Base-by-base conservation (phyloP, 106 monocot species). In the Triglochin maritima region DNA sequence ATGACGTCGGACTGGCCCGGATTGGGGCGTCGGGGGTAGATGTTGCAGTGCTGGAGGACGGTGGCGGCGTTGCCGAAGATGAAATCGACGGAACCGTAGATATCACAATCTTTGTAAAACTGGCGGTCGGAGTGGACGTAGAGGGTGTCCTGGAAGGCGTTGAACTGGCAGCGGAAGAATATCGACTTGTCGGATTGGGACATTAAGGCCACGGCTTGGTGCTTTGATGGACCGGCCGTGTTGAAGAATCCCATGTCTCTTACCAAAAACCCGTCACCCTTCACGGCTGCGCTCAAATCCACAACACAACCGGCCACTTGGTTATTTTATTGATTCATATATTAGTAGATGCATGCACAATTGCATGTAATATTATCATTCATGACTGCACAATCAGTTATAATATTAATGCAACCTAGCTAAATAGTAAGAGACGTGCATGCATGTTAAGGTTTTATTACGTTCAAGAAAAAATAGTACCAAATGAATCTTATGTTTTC, bases 21-120 rank as follows among this genome's bases (percentile, higher is more conserved):
- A 5, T 63, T 52, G 17, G 72, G 72, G 5, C 44, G 13, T 15
- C 63, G 43, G 5, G 64, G 52, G 2, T 63, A 15, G 72, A 72
- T 63, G 46, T 63, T 56, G 72, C 72, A 72, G 63, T 41, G 45
- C 53, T 72, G 72, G 4, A 72, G 47, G 9, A 72, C 64, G 4
- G 14, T 44, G 14, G 72, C 72, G 8, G 72, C 72, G 62, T 72
- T 64, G 54, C 72, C 72, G 54, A 72, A 72, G 50, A 72, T 64
- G 64, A 63, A 72, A 64, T 72, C 72, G 46, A 72, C 72, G n/a
- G 72, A 63, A 64, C 72, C 72, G 72, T 13, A 17, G 62, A 72
- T 50, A 46, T 44, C 55, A 17, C 72, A 63, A 2, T 56, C 64
- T 5, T 62, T 47, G 63, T 72, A 72, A 55, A 63, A 72, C 52